Percentiles rank a stretch among this genome's conserved stretches.
phyloP scores from a whole-genome alignment of 176 grass and related monocot species.

The Eleusine indica region DNA sequence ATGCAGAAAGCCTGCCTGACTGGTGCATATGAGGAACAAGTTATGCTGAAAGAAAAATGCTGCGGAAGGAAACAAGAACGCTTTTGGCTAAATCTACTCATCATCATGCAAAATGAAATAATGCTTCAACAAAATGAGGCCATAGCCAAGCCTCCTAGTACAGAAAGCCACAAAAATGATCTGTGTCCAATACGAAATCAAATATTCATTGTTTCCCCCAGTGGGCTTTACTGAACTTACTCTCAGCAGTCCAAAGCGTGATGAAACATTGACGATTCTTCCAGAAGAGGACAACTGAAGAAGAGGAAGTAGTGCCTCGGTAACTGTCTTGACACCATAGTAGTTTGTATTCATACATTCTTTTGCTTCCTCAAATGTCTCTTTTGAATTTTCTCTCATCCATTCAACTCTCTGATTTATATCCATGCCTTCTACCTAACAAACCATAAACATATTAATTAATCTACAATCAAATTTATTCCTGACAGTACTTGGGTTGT shows the following conservation, averaged over 20 bases:
- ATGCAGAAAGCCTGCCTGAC: not conserved
- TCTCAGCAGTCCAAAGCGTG: constrained; percentile 48
- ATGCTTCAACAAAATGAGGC: not conserved
- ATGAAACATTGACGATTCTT: constrained; percentile 64
- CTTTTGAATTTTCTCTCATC: constrained; percentile 52
- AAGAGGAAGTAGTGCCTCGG: constrained; percentile 65
- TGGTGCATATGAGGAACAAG: not conserved
- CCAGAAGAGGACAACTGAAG: constrained; percentile 51
- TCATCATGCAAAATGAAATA: not conserved
- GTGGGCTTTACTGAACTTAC: constrained; percentile 36
- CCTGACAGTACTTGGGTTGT: not conserved
- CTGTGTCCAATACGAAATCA: not conserved
- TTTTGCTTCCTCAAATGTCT: constrained; percentile 57
- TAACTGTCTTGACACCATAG: constrained; percentile 57
- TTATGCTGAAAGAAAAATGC: not conserved
- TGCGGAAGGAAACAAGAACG: not conserved
- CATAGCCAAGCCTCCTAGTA: not conserved
- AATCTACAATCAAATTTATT: not conserved
- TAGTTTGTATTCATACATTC: constrained; percentile 64
- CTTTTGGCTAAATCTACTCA: not conserved
- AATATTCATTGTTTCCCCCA: not conserved
- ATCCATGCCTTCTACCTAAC: constrained; percentile 42
- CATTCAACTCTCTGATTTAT: constrained; percentile 47
- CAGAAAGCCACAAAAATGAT: not conserved
- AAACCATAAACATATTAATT: constrained; percentile 16